Conservation (phyloP, 257 asterid species). For the Solanum ossicruentum region DNA sequence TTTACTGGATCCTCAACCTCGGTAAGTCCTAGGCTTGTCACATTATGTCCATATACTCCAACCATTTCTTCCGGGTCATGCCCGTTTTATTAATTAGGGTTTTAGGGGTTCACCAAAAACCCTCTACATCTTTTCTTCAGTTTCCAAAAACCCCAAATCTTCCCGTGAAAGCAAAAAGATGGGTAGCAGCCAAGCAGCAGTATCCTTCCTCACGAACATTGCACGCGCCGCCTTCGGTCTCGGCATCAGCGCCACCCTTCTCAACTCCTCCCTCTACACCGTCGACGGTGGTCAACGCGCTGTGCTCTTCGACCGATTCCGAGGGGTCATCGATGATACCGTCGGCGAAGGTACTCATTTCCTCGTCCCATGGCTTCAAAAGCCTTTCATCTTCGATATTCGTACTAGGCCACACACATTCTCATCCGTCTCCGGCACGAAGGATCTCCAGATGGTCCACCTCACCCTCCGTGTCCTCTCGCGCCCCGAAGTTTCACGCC, state of each 20-base stretch:
- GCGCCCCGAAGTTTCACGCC: slow-evolving; percentile 65
- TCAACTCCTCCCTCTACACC: slow-evolving; percentile 73
- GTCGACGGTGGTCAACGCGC: slow-evolving; percentile 98
- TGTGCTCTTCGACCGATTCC: slow-evolving; percentile 85
- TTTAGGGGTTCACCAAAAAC: not conserved
- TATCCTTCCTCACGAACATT: slow-evolving; percentile 40
- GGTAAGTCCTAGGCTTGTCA: not conserved
- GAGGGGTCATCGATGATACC: slow-evolving; percentile 64
- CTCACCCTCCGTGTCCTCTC: slow-evolving; percentile 88
- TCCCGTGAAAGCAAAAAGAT: slow-evolving; percentile 4
- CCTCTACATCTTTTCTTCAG: not conserved
- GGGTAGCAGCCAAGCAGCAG: slow-evolving; percentile 60
- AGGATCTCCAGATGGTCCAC: slow-evolving; percentile 97
- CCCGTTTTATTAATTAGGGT: not conserved
- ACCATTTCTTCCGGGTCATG: not conserved
- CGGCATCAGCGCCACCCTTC: slow-evolving; percentile 47
- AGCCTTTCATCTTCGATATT: slow-evolving; percentile 78
- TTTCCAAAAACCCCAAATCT: not conserved
- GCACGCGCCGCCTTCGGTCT: slow-evolving; percentile 76
- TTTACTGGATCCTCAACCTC: not conserved
- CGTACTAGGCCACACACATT: slow-evolving; percentile 87
- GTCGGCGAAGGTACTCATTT: slow-evolving; percentile 92
- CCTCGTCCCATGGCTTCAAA: slow-evolving; percentile 82
- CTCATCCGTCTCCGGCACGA: slow-evolving; percentile 74
- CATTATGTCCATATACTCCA: not conserved